phyloP scores from a whole-genome alignment of 1,284 basidiomycete species.

The Microbotryum saponariae region DNA sequence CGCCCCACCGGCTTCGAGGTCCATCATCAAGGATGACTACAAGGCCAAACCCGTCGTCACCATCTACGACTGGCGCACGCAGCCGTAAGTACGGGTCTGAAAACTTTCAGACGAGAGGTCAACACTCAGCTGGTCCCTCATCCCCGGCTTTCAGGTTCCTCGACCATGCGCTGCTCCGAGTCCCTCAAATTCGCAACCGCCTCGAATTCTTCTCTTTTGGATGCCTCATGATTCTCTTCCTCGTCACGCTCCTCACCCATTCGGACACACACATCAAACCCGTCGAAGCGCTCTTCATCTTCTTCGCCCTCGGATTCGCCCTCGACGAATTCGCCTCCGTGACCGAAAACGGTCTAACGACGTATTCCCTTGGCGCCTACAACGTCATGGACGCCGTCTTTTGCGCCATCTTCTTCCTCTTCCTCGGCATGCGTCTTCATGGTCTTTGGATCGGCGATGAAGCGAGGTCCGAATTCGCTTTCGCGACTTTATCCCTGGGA shows the following conservation, averaged over 20 bases:
- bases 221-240: conserved; percentile 32
- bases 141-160: conserved; percentile 12
- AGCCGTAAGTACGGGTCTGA: background rate
- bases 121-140: too few relatives aligned
- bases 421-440: conserved; percentile 21
- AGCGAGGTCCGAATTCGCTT: conserved; percentile 18
- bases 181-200: conserved; percentile 29
- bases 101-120: too few relatives aligned
- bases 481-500: conserved; percentile 32
- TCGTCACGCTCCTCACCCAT: conserved; percentile 23
- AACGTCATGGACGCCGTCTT: conserved; percentile 23
- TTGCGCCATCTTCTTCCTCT: conserved; percentile 27
- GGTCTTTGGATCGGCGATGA: conserved; percentile 16
- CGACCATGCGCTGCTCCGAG: conserved; percentile 33
- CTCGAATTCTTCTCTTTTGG: conserved; percentile 23
- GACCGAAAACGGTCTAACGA: conserved; percentile 17
- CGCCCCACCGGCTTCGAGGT: conserved; percentile 14
- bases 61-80: conserved; percentile 27
- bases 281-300: conserved; percentile 30
- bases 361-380: conserved; percentile 6
- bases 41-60: conserved; percentile 29
- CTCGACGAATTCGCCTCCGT: conserved; percentile 32
- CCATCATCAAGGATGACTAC: conserved; percentile 33
- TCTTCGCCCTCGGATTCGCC: conserved; percentile 31
- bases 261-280: conserved; percentile 10